Evolutionary conservation across 2,329 filamentous ascomycete genomes (phyloP).

Genomic region (Arthrobotrys megalospora): DNA sequence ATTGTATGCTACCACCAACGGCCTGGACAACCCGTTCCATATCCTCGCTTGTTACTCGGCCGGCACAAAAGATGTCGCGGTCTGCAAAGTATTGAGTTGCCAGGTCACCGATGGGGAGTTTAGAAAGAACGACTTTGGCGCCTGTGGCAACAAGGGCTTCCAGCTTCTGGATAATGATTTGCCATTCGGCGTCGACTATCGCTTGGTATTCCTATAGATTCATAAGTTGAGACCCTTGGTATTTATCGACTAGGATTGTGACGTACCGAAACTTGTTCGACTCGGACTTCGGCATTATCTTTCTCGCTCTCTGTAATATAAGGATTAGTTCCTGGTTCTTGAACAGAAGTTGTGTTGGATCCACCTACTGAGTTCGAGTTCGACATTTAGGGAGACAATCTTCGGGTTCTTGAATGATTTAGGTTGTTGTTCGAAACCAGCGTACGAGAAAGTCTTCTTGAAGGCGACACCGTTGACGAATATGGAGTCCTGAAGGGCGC

Average conservation of each 20-base stretch:
- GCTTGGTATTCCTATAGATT: slow-evolving; percentile 85
- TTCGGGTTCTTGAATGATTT: slow-evolving; percentile 95
- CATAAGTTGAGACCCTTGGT: neutral
- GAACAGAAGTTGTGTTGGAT: neutral
- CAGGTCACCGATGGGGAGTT: slow-evolving; percentile 95
- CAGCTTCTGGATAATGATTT: slow-evolving; percentile 99
- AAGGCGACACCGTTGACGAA: slow-evolving; percentile 99
- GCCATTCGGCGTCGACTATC: slow-evolving; percentile 99
- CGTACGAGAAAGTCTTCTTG: slow-evolving; percentile 99
- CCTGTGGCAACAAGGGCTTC: slow-evolving; percentile 94
- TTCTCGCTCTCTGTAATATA: slow-evolving; percentile 81
- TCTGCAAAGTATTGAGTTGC: slow-evolving; percentile 99
- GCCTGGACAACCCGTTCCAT: slow-evolving; percentile 97
- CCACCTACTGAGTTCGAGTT: slow-evolving; percentile 82
- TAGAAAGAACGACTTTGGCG: slow-evolving; percentile 96
- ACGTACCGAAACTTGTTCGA: slow-evolving; percentile 86
- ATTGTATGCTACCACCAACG: slow-evolving; percentile 91
- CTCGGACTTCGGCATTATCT: slow-evolving; percentile 97
- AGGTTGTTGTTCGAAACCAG: slow-evolving; percentile 98
- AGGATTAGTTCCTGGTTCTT: slow-evolving; percentile 34
- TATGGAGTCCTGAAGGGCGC: slow-evolving; percentile 93
- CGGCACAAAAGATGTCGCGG: slow-evolving; percentile 97
- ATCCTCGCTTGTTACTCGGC: slow-evolving; percentile 89
- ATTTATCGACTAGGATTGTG: neutral
- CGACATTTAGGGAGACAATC: slow-evolving; percentile 97